A percentile compares a stretch with the other conserved stretches of the same genome.
Evolutionary conservation across 2,329 filamentous ascomycete genomes (phyloP).

Genomic region (Periconia sp.): DNA sequence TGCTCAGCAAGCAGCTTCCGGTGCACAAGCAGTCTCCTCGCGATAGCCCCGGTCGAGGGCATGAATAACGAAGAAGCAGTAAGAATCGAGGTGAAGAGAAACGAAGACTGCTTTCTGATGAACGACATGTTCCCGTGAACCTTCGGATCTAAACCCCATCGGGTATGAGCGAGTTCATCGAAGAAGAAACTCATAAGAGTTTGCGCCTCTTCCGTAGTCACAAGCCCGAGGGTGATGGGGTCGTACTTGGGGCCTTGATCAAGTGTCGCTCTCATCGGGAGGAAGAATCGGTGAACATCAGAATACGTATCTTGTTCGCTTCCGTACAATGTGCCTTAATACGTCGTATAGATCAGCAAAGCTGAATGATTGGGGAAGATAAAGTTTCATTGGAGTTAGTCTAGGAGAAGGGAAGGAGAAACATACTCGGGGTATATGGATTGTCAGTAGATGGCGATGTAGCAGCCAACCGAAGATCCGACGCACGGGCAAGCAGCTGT

Average conservation of each 20-base stretch:
- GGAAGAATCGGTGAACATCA: conserved; percentile 67
- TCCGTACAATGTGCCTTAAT: conserved; percentile 5
- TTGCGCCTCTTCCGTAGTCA: conserved; percentile 66
- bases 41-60: conserved; percentile 64
- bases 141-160: conserved; percentile 71
- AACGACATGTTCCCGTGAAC: conserved; percentile 65
- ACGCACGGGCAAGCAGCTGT: conserved; percentile 71
- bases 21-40: conserved; percentile 66
- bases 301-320: conserved; percentile 45
- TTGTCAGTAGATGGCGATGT: conserved; percentile 32
- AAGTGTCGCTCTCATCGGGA: conserved; percentile 62
- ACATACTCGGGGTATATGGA: conserved; percentile 28
- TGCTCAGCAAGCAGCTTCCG: conserved; percentile 63
- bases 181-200: conserved; percentile 63
- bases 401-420: not conserved
- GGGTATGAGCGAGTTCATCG: conserved; percentile 68
- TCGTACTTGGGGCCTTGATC: conserved; percentile 67
- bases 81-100: conserved; percentile 71
- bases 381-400: too few relatives aligned
- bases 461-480: conserved; percentile 64
- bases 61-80: conserved; percentile 70
- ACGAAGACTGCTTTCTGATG: conserved; percentile 67
- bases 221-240: conserved; percentile 69
- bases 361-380: too few relatives aligned
- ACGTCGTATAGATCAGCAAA: too few relatives aligned